Evolutionary conservation across 2,329 filamentous ascomycete genomes (phyloP).

Genomic region (Penicillium crustosum): DNA sequence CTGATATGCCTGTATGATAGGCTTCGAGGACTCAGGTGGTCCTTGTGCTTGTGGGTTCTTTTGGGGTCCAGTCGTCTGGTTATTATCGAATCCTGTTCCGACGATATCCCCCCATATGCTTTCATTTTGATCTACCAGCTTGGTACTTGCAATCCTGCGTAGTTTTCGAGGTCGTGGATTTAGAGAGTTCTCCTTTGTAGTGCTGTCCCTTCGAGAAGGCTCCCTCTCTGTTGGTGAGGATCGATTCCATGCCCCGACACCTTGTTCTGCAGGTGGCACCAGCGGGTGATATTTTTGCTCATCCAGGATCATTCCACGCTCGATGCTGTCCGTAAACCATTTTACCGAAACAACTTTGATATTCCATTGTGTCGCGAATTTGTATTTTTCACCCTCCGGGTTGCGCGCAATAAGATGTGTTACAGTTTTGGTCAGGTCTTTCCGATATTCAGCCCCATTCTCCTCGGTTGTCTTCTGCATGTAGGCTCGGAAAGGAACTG

Average conservation of each 20-base stretch:
- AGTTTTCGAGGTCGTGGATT: constrained; percentile 74
- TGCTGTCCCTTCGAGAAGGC: constrained; percentile 21
- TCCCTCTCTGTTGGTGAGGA: constrained; percentile 33
- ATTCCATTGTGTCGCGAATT: constrained; percentile 78
- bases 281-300: constrained; percentile 80
- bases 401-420: constrained; percentile 82
- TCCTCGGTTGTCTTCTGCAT: constrained; percentile 67
- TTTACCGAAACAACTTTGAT: constrained; percentile 76
- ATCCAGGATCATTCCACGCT: constrained; percentile 86
- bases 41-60: constrained; percentile 27
- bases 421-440: constrained; percentile 79
- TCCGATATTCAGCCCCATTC: constrained; percentile 81
- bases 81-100: constrained; percentile 44
- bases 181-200: constrained; percentile 45
- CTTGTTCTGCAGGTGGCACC: constrained; percentile 68
- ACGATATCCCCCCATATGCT: constrained; percentile 91
- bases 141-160: constrained; percentile 81
- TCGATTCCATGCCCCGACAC: constrained; percentile 71
- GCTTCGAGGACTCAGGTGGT: constrained; percentile 13
- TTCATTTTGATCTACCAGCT: constrained; percentile 74
- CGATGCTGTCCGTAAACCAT: constrained; percentile 81
- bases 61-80: constrained; percentile 25
- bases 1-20: constrained; percentile 34
- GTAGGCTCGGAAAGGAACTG: constrained; percentile 65
- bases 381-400: constrained; percentile 85